Conservation (phyloP, 768 basidiomycete genomes). For the Russula sp. region DNA sequence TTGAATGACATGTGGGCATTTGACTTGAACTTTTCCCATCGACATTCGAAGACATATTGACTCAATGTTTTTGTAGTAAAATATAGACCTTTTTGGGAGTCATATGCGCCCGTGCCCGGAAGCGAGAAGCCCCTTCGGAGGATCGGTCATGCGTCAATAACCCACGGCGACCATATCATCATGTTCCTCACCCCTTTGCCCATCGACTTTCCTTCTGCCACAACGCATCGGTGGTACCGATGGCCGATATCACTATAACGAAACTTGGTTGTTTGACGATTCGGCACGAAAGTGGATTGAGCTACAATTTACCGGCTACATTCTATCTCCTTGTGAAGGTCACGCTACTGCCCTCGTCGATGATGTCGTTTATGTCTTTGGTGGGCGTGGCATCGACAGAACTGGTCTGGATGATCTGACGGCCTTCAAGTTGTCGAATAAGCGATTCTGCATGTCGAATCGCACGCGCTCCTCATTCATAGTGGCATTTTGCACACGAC, state of each 20-base stretch:
- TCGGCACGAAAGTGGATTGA: slow-evolving; percentile 82
- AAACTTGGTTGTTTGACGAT: slow-evolving; percentile 94
- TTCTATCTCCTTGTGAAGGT: slow-evolving; percentile 94
- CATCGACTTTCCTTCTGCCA: slow-evolving; percentile 16
- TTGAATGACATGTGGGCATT: slow-evolving; percentile 95
- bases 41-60: slow-evolving; percentile 11
- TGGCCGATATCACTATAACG: slow-evolving; percentile 98
- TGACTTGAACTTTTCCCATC: slow-evolving; percentile 62
- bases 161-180: slow-evolving; percentile 56
- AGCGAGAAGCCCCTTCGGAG: slow-evolving; percentile 70
- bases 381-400: slow-evolving; percentile 94
- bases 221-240: slow-evolving; percentile 85
- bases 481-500: too few relatives aligned
- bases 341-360: slow-evolving; percentile 96
- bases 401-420: slow-evolving; percentile 93
- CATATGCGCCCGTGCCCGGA: slow-evolving; percentile 56
- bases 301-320: slow-evolving; percentile 92
- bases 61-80: slow-evolving; percentile 55
- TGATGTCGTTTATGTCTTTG: slow-evolving; percentile 97
- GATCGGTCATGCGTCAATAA: slow-evolving; percentile 89
- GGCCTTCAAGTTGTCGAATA: slow-evolving; percentile 96
- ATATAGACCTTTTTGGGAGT: slow-evolving; percentile 81
- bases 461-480: neutral
- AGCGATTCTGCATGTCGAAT: slow-evolving; percentile 38
- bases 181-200: slow-evolving; percentile 28